phyloP scores from a whole-genome alignment of 176 grass and related monocot species.

The Luzula sylvatica region DNA sequence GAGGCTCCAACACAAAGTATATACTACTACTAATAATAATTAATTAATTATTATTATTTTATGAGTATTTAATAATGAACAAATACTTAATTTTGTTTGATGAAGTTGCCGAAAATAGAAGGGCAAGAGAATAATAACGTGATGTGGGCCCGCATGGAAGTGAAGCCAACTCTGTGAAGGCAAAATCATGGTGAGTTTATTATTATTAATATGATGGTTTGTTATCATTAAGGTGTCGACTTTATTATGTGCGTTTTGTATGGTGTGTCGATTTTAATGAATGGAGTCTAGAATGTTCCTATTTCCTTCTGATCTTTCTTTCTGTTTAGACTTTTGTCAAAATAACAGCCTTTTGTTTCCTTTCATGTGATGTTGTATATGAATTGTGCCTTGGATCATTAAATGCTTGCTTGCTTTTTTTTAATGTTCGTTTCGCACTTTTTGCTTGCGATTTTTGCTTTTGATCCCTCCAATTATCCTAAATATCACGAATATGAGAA shows the following conservation, averaged over 20 bases:
- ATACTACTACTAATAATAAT: neutral
- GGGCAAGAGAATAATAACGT: constrained; percentile 22
- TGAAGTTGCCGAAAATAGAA: constrained; percentile 17
- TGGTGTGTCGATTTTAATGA: no score
- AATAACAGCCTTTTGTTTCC: no score
- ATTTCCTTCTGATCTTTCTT: no score
- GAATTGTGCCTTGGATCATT: neutral
- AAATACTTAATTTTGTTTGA: neutral
- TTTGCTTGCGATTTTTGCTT: no score
- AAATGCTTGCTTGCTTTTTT: neutral
- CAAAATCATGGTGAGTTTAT: no score
- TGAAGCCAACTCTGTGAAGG: neutral
- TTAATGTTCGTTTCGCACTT: no score
- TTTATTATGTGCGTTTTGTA: neutral
- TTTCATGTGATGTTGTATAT: constrained; percentile 1
- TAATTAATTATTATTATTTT: neutral
- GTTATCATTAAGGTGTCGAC: constrained; percentile 1
- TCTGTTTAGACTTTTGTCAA: no score
- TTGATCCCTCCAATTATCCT: no score
- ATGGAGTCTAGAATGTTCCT: no score
- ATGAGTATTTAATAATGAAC: neutral
- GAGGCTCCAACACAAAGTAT: constrained; percentile 81
- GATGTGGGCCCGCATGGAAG: constrained; percentile 22
- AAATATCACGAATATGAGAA: no score
- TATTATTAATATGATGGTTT: no score